A percentile compares a stretch with the other conserved stretches of the same genome.
These are phyloP conservation scores for Leishmania lainsoni DNA, from an alignment of 208 protist species.

Conservation along the genomic window DNA sequence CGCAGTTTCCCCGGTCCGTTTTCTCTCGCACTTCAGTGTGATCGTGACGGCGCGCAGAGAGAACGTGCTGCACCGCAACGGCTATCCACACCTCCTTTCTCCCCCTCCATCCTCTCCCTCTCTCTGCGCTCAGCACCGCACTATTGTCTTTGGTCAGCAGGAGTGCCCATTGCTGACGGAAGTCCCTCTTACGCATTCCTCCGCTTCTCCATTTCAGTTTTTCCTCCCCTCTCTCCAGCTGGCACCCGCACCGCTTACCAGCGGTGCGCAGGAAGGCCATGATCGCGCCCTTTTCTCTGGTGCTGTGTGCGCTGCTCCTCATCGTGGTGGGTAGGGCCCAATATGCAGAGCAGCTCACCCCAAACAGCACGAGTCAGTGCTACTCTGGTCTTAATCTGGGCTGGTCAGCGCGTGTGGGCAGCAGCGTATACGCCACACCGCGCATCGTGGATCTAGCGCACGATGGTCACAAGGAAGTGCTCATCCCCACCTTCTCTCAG, in stretches of 20 bases:
- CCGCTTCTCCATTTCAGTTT: neutral
- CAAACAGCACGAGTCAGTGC: conserved; percentile 37
- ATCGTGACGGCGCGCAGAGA: neutral
- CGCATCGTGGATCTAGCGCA: conserved; percentile 77
- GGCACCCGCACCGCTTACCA: neutral
- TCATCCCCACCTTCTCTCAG: conserved; percentile 78
- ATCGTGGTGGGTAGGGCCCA: neutral
- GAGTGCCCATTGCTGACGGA: neutral
- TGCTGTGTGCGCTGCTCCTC: conserved; percentile 10
- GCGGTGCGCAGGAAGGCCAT: neutral
- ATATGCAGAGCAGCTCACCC: conserved; percentile 4
- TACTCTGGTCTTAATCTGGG: conserved; percentile 56
- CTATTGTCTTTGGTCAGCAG: neutral
- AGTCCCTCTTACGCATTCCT: neutral
- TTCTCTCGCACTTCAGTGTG: neutral
- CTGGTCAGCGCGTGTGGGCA: conserved; percentile 81
- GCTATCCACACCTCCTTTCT: neutral
- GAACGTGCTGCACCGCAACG: neutral
- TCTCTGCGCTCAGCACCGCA: neutral
- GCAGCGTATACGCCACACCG: conserved; percentile 80
- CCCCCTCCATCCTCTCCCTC: neutral
- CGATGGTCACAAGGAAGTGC: conserved; percentile 84
- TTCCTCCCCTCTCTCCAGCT: neutral
- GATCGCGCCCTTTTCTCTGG: neutral
- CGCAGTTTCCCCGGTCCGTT: neutral